Base-by-base conservation (phyloP, 1,284 basidiomycete species). In the Tylopilus sp. region DNA sequence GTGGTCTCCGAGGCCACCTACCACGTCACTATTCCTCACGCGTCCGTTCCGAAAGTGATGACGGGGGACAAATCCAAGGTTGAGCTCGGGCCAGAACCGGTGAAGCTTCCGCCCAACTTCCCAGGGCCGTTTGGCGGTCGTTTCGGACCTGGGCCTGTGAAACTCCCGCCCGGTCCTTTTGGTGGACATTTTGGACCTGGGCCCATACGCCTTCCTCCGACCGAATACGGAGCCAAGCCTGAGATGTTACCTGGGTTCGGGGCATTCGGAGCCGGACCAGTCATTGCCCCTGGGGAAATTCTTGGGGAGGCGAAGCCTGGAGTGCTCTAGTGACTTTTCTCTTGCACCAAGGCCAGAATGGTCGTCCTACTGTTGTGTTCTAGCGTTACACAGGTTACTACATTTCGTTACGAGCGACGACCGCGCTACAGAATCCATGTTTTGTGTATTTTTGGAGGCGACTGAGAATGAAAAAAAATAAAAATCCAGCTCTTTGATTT, bases 271-370 rank as follows among this genome's bases (percentile, higher is more conserved):
- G 46, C 38, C 2, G 58, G 51, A 39, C 62, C 65, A 0, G 65
- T 66, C 4, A 38, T 64, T 18, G 10, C 49, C 2, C 48, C 58
- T n/a, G 65, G 64, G 7, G 61, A 66, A 42, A 66, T 44, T 1
- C 1, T 67, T 0, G 65, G 65, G 10, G 57, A 63, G 7, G 21
- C 10, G 13, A 54, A 44, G 19, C 6, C 15, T 16, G 29, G 43
- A 44, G 6, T 10, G 28, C 1, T n/a, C 4, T 31, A 4, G 5
- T 11, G 1, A 5, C 10, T 31, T 28, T 9, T 31, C 10, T 4
- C n/a, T 39, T 6, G 36, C 5, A 25, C 37, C 7, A 37, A 23
- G 13, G 12, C 21, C 33, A n/a, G 6, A 23, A 38, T 19, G 19
- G 4, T 40, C 38, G 6, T 35, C 21, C 48, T 31, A 30, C 21